Percentiles rank a stretch among this genome's conserved stretches.
Evolutionary conservation across 306 rosid species (phyloP).

Genomic region (Lagenaria siceraria): DNA sequence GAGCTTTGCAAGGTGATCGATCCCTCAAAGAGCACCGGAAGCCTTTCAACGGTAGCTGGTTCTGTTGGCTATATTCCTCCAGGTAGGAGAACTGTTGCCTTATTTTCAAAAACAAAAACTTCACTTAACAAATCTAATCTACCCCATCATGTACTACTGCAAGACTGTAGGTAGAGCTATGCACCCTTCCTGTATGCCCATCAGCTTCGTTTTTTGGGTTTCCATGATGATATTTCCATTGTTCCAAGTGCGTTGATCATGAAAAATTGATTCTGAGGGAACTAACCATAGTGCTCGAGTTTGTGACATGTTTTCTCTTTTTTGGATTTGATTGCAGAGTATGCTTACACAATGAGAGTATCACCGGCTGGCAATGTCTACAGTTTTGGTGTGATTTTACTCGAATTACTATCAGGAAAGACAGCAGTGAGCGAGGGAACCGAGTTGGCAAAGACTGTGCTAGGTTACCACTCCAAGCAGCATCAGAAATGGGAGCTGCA

Average conservation of each 20-base stretch:
- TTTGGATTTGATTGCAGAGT: slow-evolving; percentile 45
- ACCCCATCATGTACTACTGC: neutral
- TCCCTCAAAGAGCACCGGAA: slow-evolving; percentile 78
- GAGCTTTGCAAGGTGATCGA: slow-evolving; percentile 82
- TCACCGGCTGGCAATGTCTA: slow-evolving; percentile 70
- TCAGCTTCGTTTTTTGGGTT: neutral
- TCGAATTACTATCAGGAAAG: slow-evolving; percentile 77
- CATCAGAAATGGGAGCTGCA: slow-evolving; percentile 28
- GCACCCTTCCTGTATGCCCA: neutral
- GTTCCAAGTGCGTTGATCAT: neutral
- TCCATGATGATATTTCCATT: neutral
- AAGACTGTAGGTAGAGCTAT: neutral
- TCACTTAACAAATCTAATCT: neutral
- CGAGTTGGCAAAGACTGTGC: slow-evolving; percentile 72
- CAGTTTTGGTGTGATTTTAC: slow-evolving; percentile 74
- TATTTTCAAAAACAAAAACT: neutral
- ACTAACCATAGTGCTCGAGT: neutral
- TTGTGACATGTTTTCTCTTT: neutral
- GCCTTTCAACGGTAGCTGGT: slow-evolving; percentile 77
- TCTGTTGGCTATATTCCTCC: slow-evolving; percentile 96
- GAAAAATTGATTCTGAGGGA: neutral
- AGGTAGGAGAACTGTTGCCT: slow-evolving; percentile 31
- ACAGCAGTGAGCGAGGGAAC: slow-evolving; percentile 65
- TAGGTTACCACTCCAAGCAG: slow-evolving; percentile 21
- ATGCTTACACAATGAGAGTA: slow-evolving; percentile 82